phyloP scores from a whole-genome alignment of 345 rosid species.

The Garcia nutans region DNA sequence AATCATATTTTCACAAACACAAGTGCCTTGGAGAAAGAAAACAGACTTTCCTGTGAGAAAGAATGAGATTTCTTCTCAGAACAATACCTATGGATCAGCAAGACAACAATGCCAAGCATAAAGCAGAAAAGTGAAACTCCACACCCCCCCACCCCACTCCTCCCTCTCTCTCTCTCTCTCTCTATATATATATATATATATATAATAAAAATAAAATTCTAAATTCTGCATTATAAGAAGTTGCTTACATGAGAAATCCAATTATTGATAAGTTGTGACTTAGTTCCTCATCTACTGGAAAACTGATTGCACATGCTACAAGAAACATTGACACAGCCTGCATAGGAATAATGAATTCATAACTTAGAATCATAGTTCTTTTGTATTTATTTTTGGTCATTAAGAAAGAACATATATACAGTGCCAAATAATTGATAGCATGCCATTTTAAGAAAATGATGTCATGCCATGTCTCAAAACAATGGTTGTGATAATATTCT shows the following conservation, averaged over 20 bases:
- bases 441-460: neutral
- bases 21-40: neutral
- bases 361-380: neutral
- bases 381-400: neutral
- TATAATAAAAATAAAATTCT: neutral
- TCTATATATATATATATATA: neutral
- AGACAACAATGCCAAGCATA: neutral
- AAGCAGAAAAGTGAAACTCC: neutral
- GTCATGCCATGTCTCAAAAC: neutral
- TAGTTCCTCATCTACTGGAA: conserved; percentile 59
- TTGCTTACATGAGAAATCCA: conserved; percentile 68
- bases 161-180: neutral
- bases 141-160: too few relatives aligned
- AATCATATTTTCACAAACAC: neutral
- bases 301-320: conserved; percentile 47
- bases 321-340: conserved; percentile 78
- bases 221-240: neutral
- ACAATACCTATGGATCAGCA: neutral
- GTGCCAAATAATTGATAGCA: neutral
- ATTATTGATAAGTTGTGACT: conserved; percentile 62
- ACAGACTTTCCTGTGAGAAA: neutral
- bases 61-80: neutral
- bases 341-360: conserved; percentile 7
- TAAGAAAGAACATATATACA: conserved; percentile 5
- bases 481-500: neutral